Conservation (phyloP, 1,284 basidiomycete species). For the Ceratobasidium sp. region DNA sequence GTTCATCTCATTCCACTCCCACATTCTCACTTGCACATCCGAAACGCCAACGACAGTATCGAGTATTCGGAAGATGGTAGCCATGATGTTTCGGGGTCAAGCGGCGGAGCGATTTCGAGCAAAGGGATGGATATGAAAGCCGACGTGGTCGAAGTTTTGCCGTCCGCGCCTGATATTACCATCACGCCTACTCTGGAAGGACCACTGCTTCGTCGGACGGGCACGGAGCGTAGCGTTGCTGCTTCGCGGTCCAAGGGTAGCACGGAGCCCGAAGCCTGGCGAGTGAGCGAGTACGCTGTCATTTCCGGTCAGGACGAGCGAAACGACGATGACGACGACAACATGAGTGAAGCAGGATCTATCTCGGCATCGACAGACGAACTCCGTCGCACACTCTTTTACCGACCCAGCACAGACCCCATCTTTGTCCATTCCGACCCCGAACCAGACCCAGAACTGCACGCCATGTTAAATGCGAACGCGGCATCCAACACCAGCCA, state of each 20-base stretch:
- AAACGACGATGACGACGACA: not conserved
- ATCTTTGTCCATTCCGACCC: not conserved
- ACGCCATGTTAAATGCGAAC: constrained; percentile 17
- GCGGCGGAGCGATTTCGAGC: too few species aligned
- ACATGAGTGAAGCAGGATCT: not conserved
- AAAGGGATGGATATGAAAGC: not conserved
- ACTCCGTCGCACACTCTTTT: constrained; percentile 35
- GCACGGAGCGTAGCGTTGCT: constrained; percentile 13
- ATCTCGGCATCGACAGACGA: constrained; percentile 30
- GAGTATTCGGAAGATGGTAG: constrained; percentile 12
- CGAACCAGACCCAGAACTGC: constrained; percentile 17
- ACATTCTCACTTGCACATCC: constrained; percentile 15
- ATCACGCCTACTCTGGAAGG: constrained; percentile 23
- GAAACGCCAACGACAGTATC: constrained; percentile 1
- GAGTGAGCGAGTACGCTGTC: constrained; percentile 1
- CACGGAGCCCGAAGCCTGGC: constrained; percentile 6
- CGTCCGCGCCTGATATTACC: constrained; percentile 16
- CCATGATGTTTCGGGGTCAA: not conserved
- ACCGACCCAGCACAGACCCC: constrained; percentile 40
- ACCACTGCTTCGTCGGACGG: not conserved
- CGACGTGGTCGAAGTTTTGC: not conserved
- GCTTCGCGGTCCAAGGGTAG: not conserved
- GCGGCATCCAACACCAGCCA: constrained; percentile 16
- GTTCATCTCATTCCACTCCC: constrained; percentile 29
- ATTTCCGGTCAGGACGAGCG: not conserved